Evolutionary conservation across 179 eudicot genomes (phyloP).

Genomic region (Patellifolia procumbens): DNA sequence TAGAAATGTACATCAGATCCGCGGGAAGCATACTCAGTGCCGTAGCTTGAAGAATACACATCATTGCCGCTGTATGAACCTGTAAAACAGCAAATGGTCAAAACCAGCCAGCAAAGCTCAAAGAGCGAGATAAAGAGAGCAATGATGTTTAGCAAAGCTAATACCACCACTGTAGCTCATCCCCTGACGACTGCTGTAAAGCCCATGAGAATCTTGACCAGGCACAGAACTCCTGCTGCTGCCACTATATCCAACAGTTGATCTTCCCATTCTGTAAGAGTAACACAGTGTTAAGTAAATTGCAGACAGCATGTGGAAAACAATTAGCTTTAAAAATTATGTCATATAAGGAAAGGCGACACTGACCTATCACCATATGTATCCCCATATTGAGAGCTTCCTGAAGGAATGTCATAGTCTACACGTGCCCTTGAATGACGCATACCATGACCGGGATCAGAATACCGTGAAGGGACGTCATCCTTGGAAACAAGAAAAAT

Average conservation of each 20-base stretch:
- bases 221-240: constrained; percentile 65
- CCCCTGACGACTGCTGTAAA: constrained; percentile 81
- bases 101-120: neutral
- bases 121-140: no score
- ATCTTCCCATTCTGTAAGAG: constrained; percentile 68
- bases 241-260: constrained; percentile 65
- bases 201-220: constrained; percentile 75
- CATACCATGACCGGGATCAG: constrained; percentile 53
- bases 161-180: constrained; percentile 84
- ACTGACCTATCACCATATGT: constrained; percentile 77
- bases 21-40: constrained; percentile 75
- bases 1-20: constrained; percentile 71
- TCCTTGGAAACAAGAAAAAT: constrained; percentile 45
- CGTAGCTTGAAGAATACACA: constrained; percentile 77
- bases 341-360: neutral
- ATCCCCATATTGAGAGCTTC: constrained; percentile 76
- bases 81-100: constrained; percentile 22
- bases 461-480: constrained; percentile 75
- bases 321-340: neutral
- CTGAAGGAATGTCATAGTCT: constrained; percentile 74
- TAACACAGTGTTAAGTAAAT: neutral
- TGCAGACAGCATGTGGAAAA: neutral
- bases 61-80: constrained; percentile 74
- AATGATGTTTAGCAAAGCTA: no score
- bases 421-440: constrained; percentile 91